Conservation (phyloP, 768 basidiomycete species). For the Pleurotus tuoliensis region DNA sequence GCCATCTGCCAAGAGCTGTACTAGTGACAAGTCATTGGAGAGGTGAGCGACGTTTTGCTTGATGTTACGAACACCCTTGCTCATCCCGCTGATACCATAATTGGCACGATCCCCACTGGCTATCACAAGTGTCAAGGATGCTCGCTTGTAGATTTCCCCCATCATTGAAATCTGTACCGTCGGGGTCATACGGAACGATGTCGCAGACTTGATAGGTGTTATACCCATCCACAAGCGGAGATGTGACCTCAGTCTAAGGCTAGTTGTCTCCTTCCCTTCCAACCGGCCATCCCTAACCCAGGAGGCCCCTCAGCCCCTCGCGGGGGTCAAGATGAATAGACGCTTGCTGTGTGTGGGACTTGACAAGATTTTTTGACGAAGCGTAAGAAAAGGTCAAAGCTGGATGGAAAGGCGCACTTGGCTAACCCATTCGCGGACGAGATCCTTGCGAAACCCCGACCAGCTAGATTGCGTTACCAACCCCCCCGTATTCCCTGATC, state of each 20-base stretch:
- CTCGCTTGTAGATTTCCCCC: constrained; percentile 1
- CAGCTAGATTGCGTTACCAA: neutral
- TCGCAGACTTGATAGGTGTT: neutral
- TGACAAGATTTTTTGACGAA: no score
- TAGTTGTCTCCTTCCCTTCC: neutral
- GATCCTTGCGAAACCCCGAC: no score
- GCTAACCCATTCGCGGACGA: no score
- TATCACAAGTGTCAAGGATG: neutral
- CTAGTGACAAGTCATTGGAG: neutral
- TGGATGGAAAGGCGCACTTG: no score
- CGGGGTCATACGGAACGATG: neutral
- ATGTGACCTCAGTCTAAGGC: neutral
- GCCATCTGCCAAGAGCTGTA: neutral
- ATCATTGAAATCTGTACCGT: neutral
- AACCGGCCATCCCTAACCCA: neutral
- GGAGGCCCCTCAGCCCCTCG: no score
- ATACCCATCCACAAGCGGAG: neutral
- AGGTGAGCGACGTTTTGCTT: neutral
- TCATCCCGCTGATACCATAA: neutral
- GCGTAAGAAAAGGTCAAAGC: no score
- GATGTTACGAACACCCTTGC: neutral
- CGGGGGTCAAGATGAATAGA: no score
- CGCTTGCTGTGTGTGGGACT: no score
- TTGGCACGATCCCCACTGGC: neutral
- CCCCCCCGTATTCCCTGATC: constrained; percentile 45